Base-by-base conservation (phyloP, 2,329 filamentous ascomycete species). In the Madurella mycetomatis region DNA sequence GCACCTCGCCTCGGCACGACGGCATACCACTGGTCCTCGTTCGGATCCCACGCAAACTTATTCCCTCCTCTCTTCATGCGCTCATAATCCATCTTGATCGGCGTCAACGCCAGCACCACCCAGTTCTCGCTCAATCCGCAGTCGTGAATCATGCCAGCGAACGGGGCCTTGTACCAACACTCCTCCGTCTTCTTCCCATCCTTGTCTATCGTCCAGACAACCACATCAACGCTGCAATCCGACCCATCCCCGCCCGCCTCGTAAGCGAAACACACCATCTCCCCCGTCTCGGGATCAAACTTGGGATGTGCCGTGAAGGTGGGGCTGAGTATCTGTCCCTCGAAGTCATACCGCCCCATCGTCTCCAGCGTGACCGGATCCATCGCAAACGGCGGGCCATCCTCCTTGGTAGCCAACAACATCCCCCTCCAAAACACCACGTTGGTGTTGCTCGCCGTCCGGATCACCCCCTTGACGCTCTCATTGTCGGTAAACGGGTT, bases 371-470 rank as follows among this genome's bases (percentile, higher is more conserved):
- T 78, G 2, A 63, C 61, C 0, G 77, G 77, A 53, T 81, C 75
- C 72, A 81, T 70, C 0, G 76, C 76, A 57, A 72, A 80, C 0
- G 78, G 77, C 13, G 75, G 76, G 0, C 74, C 72, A 53, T 79
- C 76, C 53, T 85, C 82, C 60, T 84, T 84, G 49, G 70, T 72
- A 0, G 80, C 80, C 4, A 83, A 69, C 53, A 84, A 61, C 45
- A 78, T 73, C 0, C 80, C 80, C 8, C 78, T 69, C 76, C 79
- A 84, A 61, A 78, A 81, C 1, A 79, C 70, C n/a, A 84, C 69
- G 53, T 85, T 84, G 1, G 81, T 84, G 58, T 85, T 84, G 2
- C 76, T 74, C 0, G 79, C 79, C 0, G 79, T 83, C 18, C 80
- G 69, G 41, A 83, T 78, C 5, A 81, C 75, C 1, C 78, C 77